These are phyloP conservation scores for Rhizopus arrhizus DNA, from an alignment of 371 early-diverging fungal species.

Conservation along the genomic window DNA sequence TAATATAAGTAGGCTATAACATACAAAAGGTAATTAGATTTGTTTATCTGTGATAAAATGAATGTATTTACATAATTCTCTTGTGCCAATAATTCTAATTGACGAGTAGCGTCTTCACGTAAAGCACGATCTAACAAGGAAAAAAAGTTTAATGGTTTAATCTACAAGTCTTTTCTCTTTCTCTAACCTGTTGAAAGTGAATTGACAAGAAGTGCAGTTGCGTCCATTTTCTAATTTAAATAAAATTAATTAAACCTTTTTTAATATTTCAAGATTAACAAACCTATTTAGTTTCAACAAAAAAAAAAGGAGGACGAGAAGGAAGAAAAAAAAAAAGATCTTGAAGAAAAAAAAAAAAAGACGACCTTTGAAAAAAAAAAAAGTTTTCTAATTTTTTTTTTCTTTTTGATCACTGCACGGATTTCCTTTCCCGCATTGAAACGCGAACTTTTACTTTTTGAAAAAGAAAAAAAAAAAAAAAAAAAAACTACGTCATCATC, in stretches of 20 bases:
- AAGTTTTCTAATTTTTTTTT: not conserved
- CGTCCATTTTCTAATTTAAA: slow-evolving; percentile 53
- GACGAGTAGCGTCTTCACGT: slow-evolving; percentile 80
- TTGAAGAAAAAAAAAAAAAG: not conserved
- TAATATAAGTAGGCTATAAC: slow-evolving; percentile 73
- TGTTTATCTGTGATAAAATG: slow-evolving; percentile 1
- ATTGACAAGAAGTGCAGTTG: slow-evolving; percentile 72
- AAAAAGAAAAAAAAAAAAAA: too few species aligned
- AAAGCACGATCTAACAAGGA: slow-evolving; percentile 28
- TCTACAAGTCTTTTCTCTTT: slow-evolving; percentile 1
- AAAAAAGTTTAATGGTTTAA: slow-evolving; percentile 45
- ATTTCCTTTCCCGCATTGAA: not conserved
- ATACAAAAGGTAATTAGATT: not conserved
- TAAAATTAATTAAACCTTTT: not conserved
- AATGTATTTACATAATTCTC: slow-evolving; percentile 77
- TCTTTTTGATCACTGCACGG: not conserved
- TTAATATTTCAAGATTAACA: not conserved
- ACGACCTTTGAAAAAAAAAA: not conserved
- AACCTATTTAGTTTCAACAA: not conserved
- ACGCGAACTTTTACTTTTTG: too few species aligned
- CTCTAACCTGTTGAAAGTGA: slow-evolving; percentile 73
- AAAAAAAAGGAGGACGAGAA: not conserved
- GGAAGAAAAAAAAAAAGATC: not conserved
- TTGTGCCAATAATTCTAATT: slow-evolving; percentile 71
- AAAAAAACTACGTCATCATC: too few species aligned